Conservation (phyloP, 495 filamentous ascomycete genomes). For the Penicillium pancosmium region DNA sequence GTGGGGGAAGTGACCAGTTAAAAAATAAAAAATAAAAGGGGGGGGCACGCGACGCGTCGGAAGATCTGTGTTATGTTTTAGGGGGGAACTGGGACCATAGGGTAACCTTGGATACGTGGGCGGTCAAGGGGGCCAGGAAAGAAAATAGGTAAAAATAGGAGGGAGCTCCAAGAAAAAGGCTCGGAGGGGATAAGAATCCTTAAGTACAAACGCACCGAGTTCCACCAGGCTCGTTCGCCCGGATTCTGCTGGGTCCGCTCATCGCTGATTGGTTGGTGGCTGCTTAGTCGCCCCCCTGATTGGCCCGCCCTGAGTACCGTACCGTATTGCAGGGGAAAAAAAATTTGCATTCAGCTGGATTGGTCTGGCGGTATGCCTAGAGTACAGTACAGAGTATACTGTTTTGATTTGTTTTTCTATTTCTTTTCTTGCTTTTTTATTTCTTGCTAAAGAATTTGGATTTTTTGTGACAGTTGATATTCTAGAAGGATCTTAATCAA, state of each 20-base stretch:
- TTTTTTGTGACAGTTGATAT: not conserved
- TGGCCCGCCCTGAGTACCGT: constrained; percentile 23
- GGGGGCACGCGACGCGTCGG: constrained; percentile 35
- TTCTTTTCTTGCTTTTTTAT: not conserved
- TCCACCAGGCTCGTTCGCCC: constrained; percentile 45
- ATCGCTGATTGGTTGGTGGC: constrained; percentile 27
- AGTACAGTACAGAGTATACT: not conserved
- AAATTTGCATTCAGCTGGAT: constrained; percentile 9
- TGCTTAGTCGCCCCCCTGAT: constrained; percentile 25
- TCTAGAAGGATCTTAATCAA: no score
- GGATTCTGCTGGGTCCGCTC: constrained; percentile 38
- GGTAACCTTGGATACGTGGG: constrained; percentile 24
- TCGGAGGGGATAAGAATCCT: constrained; percentile 53
- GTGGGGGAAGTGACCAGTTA: constrained; percentile 7
- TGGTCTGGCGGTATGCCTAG: not conserved
- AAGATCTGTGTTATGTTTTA: constrained; percentile 18
- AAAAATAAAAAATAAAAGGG: constrained; percentile 19
- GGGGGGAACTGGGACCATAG: not conserved
- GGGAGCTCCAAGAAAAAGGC: constrained; percentile 41
- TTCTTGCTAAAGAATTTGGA: not conserved
- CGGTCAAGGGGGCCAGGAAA: constrained; percentile 5
- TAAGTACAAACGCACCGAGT: constrained; percentile 54
- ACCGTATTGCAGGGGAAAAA: constrained; percentile 13
- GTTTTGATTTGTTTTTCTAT: not conserved
- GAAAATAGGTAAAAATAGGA: constrained; percentile 25